phyloP scores from a whole-genome alignment of 352 stramenopile species.

The Pythium angustatum region DNA sequence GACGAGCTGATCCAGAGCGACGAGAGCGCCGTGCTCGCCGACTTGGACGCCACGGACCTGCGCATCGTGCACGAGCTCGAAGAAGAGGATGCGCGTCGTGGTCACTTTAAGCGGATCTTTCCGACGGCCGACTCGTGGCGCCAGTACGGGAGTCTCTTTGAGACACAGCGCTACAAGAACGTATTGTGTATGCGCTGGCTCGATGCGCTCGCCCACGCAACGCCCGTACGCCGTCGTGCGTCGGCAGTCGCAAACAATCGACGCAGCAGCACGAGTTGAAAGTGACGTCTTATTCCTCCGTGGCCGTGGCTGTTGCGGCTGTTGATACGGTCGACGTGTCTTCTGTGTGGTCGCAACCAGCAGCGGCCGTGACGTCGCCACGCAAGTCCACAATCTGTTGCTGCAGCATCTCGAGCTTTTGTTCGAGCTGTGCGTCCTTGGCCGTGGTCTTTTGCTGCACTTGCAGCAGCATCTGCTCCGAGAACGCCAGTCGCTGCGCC shows the following conservation, averaged over 20 bases:
- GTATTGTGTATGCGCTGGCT: slow-evolving; percentile 65
- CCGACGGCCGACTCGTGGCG: slow-evolving; percentile 54
- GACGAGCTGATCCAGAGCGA: slow-evolving; percentile 42
- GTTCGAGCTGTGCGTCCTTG: slow-evolving; percentile 38
- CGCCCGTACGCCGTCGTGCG: slow-evolving; percentile 27
- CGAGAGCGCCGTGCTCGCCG: slow-evolving; percentile 18
- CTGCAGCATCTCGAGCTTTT: slow-evolving; percentile 43
- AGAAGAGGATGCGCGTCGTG: slow-evolving; percentile 57
- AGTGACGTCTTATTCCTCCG: background rate
- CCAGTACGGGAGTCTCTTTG: slow-evolving; percentile 57
- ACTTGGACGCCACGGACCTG: slow-evolving; percentile 64
- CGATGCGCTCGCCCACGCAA: slow-evolving; percentile 24
- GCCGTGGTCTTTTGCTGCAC: slow-evolving; percentile 59
- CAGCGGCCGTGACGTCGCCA: background rate
- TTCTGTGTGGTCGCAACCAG: background rate
- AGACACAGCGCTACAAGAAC: slow-evolving; percentile 53
- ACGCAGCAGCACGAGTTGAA: background rate
- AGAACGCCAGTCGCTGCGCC: slow-evolving; percentile 55
- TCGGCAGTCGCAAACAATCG: slow-evolving; percentile 28
- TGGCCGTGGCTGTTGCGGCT: background rate
- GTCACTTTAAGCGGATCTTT: slow-evolving; percentile 79
- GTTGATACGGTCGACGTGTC: background rate
- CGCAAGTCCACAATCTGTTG: slow-evolving; percentile 35
- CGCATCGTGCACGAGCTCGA: slow-evolving; percentile 58
- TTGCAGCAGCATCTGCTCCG: slow-evolving; percentile 64